phyloP scores from a whole-genome alignment of 805 yeast species.

The Starmerella lactis-condensi region DNA sequence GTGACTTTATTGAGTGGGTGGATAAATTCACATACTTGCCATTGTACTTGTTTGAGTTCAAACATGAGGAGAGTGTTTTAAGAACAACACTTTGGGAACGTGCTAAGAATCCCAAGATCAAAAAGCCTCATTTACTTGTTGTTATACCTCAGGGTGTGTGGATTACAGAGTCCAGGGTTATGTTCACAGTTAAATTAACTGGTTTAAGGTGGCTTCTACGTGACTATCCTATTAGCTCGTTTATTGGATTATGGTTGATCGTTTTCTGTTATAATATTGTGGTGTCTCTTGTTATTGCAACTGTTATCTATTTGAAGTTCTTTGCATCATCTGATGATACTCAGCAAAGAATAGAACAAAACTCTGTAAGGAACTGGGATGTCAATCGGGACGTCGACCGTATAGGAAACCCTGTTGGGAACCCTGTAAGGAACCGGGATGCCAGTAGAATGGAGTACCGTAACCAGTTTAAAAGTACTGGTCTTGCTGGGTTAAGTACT shows the following conservation, averaged over 20 bases:
- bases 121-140: slow-evolving; percentile 5
- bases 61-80: slow-evolving; percentile 16
- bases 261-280: slow-evolving; percentile 10
- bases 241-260: slow-evolving; percentile 6
- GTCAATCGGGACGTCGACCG: too few species aligned
- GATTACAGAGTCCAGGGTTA: slow-evolving; percentile 6
- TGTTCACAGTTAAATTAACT: slow-evolving; percentile 4
- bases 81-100: slow-evolving; percentile 15
- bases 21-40: slow-evolving; percentile 19
- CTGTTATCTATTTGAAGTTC: background rate
- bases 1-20: slow-evolving; percentile 17
- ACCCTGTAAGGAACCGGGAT: too few species aligned
- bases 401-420: too few species aligned
- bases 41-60: slow-evolving; percentile 18
- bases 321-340: too few species aligned
- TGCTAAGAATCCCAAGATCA: slow-evolving; percentile 2
- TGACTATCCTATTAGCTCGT: slow-evolving; percentile 7
- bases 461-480: too few species aligned
- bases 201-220: slow-evolving; percentile 12
- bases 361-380: too few species aligned
- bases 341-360: too few species aligned
- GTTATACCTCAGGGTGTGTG: slow-evolving; percentile 4
- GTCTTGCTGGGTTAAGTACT: too few species aligned
- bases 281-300: background rate
- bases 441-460: too few species aligned